Evolutionary conservation across 2,329 filamentous ascomycete genomes (phyloP), one percentile per base, ranked within the genome.

Genomic region (Lachnellula arida): DNA sequence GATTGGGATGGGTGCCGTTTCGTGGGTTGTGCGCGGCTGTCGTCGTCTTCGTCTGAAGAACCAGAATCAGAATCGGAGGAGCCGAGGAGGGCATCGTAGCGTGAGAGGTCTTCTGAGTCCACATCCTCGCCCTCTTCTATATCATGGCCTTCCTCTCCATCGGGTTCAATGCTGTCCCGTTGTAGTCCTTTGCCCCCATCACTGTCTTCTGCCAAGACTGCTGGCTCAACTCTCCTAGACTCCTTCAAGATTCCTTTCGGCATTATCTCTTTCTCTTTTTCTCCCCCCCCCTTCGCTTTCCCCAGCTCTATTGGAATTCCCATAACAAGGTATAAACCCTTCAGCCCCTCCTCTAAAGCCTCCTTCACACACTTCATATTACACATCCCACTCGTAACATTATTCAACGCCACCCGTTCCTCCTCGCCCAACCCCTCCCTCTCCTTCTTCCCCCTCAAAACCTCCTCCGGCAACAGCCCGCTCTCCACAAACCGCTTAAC

Each of bases 321-420:
- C 53, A 69, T 62, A 22, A 63, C 60, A 51, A 59, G 54, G 62
- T 67, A 67, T 54, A 70, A 64, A 19, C 60, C 63, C 8, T 57
- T 60, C 25, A 71, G 60, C 11, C 73, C 65, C 51, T 72, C 68
- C 37, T 71, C 71, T 56, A 81, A 68, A 2, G 72, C 75, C 57
- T 78, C 75, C 67, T 76, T 80, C 32, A 81, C 79, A 7, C 73
- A 72, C 55, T 76, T 76, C 53, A 78, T 76, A 64, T 81, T 82
- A 62, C 74, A 80, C 61, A 84, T 65, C 50, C 81, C 71, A 56
- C 78, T 79, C 53, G 73, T 70, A n/a, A 83, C 78, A 69, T 82
- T 82, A 42, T 76, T 67, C 70, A 40, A 65, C 9, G 62, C 77
- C 71, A 52, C 61, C 51, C 59, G 66, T 59, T 51, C 69, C 58